A percentile compares a stretch with the other conserved stretches of the same genome.
These are phyloP conservation scores for Meyerozyma smithsonii DNA, from an alignment of 1,139 yeast species.

Conservation along the genomic window DNA sequence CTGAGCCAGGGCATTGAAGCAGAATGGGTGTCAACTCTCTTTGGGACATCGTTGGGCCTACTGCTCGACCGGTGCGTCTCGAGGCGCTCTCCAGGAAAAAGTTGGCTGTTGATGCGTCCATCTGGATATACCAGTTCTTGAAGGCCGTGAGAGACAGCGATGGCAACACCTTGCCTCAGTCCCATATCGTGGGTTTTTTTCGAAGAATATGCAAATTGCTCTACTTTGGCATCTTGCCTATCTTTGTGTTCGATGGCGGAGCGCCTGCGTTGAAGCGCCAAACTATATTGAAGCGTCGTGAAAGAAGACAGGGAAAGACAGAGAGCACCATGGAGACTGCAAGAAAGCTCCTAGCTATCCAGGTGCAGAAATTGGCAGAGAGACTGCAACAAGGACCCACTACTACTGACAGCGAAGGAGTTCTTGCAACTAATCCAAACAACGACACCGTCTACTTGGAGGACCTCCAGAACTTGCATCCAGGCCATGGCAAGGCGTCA, in stretches of 20 bases:
- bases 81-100: conserved; percentile 74
- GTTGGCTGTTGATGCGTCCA: conserved; percentile 95
- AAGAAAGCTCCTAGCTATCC: conserved; percentile 71
- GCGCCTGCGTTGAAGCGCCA: conserved; percentile 81
- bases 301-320: conserved; percentile 68
- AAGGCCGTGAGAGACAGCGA: conserved; percentile 89
- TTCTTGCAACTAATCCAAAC: conserved; percentile 4
- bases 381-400: conserved; percentile 11
- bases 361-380: conserved; percentile 59
- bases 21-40: conserved; percentile 98
- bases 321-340: conserved; percentile 76
- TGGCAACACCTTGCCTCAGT: conserved; percentile 71
- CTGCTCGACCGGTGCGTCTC: conserved; percentile 84
- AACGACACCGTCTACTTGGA: conserved; percentile 32
- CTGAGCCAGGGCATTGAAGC: no score
- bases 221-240: conserved; percentile 85
- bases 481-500: conserved; percentile 12
- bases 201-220: conserved; percentile 86
- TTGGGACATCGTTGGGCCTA: conserved; percentile 90
- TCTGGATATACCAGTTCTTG: conserved; percentile 96
- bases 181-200: conserved; percentile 93
- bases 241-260: conserved; percentile 97
- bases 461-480: conserved; percentile 33
- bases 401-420: neutral
- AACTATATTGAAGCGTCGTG: conserved; percentile 67